phyloP scores from a whole-genome alignment of 345 rosid genomes.

The Hibiscus syriacus region DNA sequence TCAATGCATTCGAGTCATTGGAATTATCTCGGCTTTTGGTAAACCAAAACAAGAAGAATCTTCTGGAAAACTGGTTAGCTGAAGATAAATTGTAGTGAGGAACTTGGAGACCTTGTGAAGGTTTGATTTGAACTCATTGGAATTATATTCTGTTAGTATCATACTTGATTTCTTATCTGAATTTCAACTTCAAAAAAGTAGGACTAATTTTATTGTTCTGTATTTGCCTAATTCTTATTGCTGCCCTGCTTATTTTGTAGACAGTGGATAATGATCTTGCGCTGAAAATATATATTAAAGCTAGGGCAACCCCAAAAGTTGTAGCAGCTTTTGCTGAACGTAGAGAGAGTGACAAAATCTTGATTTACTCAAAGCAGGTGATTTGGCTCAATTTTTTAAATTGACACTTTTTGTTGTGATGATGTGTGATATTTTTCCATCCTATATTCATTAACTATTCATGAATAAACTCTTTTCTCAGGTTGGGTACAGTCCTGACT shows the following conservation, averaged over 20 bases:
- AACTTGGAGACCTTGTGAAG: constrained; percentile 99
- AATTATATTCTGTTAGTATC: neutral
- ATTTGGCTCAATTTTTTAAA: neutral
- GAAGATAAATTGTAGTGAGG: constrained; percentile 99
- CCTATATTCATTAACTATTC: neutral
- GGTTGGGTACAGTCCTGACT: constrained; percentile 98
- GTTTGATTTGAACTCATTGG: constrained; percentile 30
- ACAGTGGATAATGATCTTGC: constrained; percentile 99
- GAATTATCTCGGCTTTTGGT: constrained; percentile 96
- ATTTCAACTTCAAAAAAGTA: neutral
- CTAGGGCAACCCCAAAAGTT: constrained; percentile 94
- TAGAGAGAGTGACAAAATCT: constrained; percentile 92
- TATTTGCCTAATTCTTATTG: too few relatives aligned
- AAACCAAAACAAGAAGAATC: constrained; percentile 95
- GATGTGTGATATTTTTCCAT: neutral
- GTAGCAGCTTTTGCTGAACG: constrained; percentile 99
- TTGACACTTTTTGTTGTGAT: neutral
- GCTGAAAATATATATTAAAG: constrained; percentile 87
- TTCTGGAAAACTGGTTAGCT: constrained; percentile 90
- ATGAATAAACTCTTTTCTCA: constrained; percentile 23
- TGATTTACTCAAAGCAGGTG: constrained; percentile 94
- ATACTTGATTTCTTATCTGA: neutral
- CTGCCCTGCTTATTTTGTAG: too few relatives aligned
- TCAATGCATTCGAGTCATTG: constrained; percentile 92
- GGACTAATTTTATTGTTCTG: too few relatives aligned